phyloP scores from a whole-genome alignment of 352 stramenopile genomes.

The Pythium rhizo-oryzae region DNA sequence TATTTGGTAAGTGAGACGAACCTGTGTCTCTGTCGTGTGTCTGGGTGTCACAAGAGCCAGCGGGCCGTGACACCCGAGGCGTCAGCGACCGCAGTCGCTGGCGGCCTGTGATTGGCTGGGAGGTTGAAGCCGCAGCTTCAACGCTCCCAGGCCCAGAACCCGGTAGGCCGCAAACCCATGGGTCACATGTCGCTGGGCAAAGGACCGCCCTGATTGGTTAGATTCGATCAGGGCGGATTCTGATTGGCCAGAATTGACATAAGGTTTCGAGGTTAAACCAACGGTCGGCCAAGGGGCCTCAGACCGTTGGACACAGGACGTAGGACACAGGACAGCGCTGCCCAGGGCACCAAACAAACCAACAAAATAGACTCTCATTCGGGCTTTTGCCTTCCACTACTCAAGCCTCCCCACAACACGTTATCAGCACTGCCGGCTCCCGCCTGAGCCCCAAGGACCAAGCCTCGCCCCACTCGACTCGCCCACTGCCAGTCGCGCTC shows the following conservation, averaged over 20 bases:
- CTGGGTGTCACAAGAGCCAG: too few species aligned
- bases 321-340: not conserved
- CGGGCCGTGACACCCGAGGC: too few species aligned
- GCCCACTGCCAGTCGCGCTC: too few species aligned
- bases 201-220: too few species aligned
- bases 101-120: too few species aligned
- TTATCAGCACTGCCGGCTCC: conserved; percentile 5
- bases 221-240: not conserved
- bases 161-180: not conserved
- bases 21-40: too few species aligned
- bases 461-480: too few species aligned
- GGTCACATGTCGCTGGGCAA: not conserved
- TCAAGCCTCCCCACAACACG: not conserved
- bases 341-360: not conserved
- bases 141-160: too few species aligned
- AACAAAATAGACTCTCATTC: not conserved
- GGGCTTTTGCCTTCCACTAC: not conserved
- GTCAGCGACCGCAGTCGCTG: too few species aligned
- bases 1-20: too few species aligned
- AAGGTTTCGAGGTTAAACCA: not conserved
- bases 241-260: not conserved
- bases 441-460: conserved; percentile 6
- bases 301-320: not conserved
- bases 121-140: too few species aligned
- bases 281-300: not conserved